A percentile compares a stretch with the other conserved stretches of the same genome.
Conservation (phyloP, 202 grass and related monocot genomes). For the Saccharum hybrid region DNA sequence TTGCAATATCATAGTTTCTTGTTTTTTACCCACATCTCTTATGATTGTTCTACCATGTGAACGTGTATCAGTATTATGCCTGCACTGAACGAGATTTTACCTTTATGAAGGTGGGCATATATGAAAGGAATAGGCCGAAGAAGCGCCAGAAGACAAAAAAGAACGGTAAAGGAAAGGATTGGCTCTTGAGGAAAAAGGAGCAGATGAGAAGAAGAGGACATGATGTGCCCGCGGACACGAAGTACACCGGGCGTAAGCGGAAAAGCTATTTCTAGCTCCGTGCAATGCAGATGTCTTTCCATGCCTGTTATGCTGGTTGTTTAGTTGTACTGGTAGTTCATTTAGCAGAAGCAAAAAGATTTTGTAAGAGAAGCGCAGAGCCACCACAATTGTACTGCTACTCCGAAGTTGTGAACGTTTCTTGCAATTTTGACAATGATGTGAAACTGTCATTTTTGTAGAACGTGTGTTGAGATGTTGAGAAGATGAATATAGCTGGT, state of each 20-base stretch:
- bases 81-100: not conserved
- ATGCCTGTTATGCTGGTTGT: not conserved
- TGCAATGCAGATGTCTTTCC: not conserved
- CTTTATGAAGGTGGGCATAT: conserved; percentile 69
- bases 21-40: not conserved
- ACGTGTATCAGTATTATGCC: not conserved
- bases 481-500: not conserved
- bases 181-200: conserved; percentile 89
- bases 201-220: conserved; percentile 81
- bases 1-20: not conserved
- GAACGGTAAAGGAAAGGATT: conserved; percentile 71
- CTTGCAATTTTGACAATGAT: conserved; percentile 39
- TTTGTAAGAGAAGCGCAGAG: not conserved
- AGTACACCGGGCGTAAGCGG: conserved; percentile 85
- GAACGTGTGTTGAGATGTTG: conserved; percentile 7
- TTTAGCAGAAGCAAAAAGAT: conserved; percentile 12
- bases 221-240: conserved; percentile 65
- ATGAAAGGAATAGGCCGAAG: conserved; percentile 72
- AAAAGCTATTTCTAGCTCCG: conserved; percentile 69
- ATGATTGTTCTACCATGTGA: not conserved
- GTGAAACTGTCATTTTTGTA: not conserved
- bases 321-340: conserved; percentile 12
- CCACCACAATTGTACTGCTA: not conserved
- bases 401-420: not conserved
- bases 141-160: conserved; percentile 83